Conservation (phyloP, 805 yeast genomes). For the Lipomyces anomalus region DNA sequence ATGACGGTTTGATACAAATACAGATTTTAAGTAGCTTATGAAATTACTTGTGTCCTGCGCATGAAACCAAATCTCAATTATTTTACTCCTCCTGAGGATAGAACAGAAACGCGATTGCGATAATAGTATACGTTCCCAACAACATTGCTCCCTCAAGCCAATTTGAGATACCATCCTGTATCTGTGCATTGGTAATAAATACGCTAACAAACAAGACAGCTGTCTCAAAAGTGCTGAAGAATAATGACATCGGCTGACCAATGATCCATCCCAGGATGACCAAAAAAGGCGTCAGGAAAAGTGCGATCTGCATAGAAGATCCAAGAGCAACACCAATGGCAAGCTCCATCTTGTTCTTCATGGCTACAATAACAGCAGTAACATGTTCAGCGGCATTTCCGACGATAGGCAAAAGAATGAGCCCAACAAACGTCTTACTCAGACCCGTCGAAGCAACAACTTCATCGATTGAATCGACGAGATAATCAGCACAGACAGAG, state of each 20-base stretch:
- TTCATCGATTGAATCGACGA: conserved; percentile 89
- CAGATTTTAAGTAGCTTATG: too few species aligned
- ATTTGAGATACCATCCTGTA: conserved; percentile 89
- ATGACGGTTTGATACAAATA: too few species aligned
- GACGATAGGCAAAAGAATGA: conserved; percentile 89
- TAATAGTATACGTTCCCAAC: conserved; percentile 75
- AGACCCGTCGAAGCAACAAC: conserved; percentile 79
- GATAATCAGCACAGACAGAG: conserved; percentile 85
- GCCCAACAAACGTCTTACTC: conserved; percentile 91
- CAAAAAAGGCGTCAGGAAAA: conserved; percentile 92
- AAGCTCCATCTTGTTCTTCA: conserved; percentile 93
- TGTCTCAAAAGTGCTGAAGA: conserved; percentile 89
- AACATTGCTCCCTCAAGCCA: conserved; percentile 97
- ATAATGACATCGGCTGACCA: conserved; percentile 86
- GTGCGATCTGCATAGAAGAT: conserved; percentile 88
- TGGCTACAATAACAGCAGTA: conserved; percentile 90
- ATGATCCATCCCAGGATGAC: conserved; percentile 90
- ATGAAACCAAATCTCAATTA: too few species aligned
- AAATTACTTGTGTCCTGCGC: too few species aligned
- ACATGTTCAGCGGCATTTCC: conserved; percentile 99
- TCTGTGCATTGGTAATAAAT: conserved; percentile 62
- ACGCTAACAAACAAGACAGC: conserved; percentile 86
- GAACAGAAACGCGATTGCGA: conserved; percentile 83
- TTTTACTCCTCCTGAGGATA: conserved; percentile 49
- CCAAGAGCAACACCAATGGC: conserved; percentile 97